phyloP scores from a whole-genome alignment of 768 basidiomycete genomes.

The Suillus variegatus region DNA sequence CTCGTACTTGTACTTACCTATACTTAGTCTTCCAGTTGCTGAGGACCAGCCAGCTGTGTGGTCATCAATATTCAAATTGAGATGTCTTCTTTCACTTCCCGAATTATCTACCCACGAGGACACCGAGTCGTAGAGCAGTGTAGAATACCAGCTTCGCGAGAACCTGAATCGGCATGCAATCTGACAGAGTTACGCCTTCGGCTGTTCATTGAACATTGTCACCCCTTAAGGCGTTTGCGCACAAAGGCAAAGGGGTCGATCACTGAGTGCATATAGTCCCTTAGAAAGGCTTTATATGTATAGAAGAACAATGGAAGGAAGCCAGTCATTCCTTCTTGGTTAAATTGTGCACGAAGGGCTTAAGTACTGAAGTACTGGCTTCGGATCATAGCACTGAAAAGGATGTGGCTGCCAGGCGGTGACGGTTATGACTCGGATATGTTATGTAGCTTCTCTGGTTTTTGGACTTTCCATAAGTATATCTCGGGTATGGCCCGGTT shows the following conservation, averaged over 20 bases:
- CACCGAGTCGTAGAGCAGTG: background rate
- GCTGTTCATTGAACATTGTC: background rate
- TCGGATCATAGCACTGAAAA: background rate
- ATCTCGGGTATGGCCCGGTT: background rate
- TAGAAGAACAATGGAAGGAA: background rate
- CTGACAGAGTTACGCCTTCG: background rate
- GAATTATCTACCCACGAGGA: background rate
- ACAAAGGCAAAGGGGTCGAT: slow-evolving; percentile 3
- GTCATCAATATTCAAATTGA: background rate
- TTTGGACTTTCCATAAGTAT: background rate
- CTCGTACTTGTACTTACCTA: background rate
- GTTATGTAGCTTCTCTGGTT: background rate
- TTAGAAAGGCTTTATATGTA: background rate
- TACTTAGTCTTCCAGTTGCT: background rate
- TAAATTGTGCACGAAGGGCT: background rate
- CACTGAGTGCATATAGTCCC: background rate
- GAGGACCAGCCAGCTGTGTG: background rate
- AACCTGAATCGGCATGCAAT: slow-evolving; percentile 1
- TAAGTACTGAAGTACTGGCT: too few relatives aligned
- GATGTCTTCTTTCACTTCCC: background rate
- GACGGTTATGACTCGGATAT: background rate
- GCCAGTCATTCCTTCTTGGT: background rate
- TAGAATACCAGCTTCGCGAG: background rate
- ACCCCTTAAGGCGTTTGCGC: background rate
- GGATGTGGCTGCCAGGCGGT: background rate